A percentile compares a stretch with the other conserved stretches of the same genome.
Conservation (phyloP, 2,329 filamentous ascomycete species). For the Colletotrichum tabaci region DNA sequence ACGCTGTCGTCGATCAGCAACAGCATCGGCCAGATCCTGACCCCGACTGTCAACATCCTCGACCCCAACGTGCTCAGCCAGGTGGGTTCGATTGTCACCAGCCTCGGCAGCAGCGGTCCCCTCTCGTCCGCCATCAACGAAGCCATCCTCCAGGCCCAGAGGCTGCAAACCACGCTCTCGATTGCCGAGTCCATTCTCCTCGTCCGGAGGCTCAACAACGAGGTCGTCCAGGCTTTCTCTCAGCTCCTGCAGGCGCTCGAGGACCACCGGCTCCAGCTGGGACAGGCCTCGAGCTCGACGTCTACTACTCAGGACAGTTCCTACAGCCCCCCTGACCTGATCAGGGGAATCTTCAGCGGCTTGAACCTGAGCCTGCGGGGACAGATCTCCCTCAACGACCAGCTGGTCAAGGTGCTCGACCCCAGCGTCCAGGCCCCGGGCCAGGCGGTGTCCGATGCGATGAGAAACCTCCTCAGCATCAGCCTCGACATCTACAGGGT, state of each 20-base stretch:
- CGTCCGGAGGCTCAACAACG: neutral
- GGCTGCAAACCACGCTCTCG: neutral
- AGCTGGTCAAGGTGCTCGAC: neutral
- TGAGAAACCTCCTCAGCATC: neutral
- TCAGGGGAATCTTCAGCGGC: neutral
- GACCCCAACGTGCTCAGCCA: neutral
- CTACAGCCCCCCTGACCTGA: neutral
- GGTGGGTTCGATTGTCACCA: neutral
- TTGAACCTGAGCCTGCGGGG: neutral
- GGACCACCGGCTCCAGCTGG: neutral
- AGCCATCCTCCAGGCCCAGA: neutral
- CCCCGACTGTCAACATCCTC: neutral
- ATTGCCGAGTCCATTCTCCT: neutral
- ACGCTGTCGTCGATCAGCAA: neutral
- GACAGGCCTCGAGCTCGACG: neutral
- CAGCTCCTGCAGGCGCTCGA: neutral
- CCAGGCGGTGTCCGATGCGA: neutral
- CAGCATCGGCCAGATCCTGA: neutral
- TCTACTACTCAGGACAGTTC: neutral
- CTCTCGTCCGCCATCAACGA: neutral
- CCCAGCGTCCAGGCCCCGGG: neutral
- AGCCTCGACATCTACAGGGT: neutral
- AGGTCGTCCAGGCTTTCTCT: neutral
- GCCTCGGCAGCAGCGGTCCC: neutral
- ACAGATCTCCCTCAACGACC: neutral